A percentile compares a stretch with the other conserved stretches of the same genome.
Evolutionary conservation across 2,329 filamentous ascomycete genomes (phyloP).

Genomic region (Whalleya microplaca): DNA sequence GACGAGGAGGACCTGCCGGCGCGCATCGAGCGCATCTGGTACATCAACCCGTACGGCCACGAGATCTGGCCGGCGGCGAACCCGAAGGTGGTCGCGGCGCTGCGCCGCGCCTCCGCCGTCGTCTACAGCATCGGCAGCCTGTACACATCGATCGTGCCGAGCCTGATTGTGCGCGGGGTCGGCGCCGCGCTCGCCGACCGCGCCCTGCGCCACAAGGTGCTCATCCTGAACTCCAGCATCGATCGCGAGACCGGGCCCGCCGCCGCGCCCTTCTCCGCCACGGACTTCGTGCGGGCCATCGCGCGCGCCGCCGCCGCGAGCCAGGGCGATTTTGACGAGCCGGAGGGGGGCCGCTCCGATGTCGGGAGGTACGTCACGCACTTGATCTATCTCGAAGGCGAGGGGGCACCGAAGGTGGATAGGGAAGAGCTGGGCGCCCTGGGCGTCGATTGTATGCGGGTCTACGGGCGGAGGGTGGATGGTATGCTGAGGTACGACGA

Average conservation of each 20-base stretch:
- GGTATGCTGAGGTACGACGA: slow-evolving; percentile 73
- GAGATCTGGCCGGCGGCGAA: slow-evolving; percentile 88
- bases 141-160: slow-evolving; percentile 87
- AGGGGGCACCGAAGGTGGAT: slow-evolving; percentile 72
- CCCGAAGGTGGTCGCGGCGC: slow-evolving; percentile 72
- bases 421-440: slow-evolving; percentile 62
- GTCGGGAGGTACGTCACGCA: slow-evolving; percentile 79
- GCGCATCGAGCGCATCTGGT: slow-evolving; percentile 84
- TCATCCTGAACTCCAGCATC: slow-evolving; percentile 81
- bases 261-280: slow-evolving; percentile 66
- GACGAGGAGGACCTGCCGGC: slow-evolving; percentile 75
- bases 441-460: slow-evolving; percentile 76
- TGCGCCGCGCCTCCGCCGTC: slow-evolving; percentile 67
- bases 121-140: slow-evolving; percentile 94
- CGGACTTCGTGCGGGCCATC: slow-evolving; percentile 83
- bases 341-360: slow-evolving; percentile 34
- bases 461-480: slow-evolving; percentile 70
- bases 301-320: slow-evolving; percentile 74
- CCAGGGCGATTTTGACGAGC: slow-evolving; percentile 47
- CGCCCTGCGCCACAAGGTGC: slow-evolving; percentile 67
- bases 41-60: slow-evolving; percentile 98
- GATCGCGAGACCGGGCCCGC: slow-evolving; percentile 86
- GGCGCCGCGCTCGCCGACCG: slow-evolving; percentile 58
- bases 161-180: slow-evolving; percentile 76
- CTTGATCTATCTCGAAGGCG: slow-evolving; percentile 76